phyloP scores from a whole-genome alignment of 176 grass and related monocot genomes.

The Juncus effusus region DNA sequence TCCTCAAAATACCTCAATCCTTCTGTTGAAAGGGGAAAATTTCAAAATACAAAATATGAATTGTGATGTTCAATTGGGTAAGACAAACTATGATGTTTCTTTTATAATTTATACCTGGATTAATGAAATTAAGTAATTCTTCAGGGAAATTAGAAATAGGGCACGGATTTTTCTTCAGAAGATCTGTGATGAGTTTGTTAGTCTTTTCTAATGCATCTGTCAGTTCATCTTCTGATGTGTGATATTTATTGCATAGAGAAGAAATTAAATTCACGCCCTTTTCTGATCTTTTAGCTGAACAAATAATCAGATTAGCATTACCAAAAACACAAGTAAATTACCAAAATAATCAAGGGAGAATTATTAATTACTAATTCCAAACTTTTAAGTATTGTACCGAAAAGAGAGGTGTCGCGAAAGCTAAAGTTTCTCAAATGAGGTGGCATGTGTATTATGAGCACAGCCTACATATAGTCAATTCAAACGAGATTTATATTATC shows the following conservation, averaged over 20 bases:
- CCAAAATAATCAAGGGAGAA: neutral
- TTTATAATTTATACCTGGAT: constrained; percentile 56
- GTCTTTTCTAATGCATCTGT: constrained; percentile 70
- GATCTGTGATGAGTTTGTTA: constrained; percentile 63
- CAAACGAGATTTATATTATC: constrained; percentile 24
- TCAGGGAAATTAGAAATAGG: constrained; percentile 38
- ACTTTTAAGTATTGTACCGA: constrained; percentile 46
- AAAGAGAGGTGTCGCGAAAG: constrained; percentile 53
- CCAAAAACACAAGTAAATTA: neutral
- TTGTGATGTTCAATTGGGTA: neutral
- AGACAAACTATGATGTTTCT: neutral
- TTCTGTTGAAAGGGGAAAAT: constrained; percentile 38
- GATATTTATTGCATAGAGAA: constrained; percentile 80
- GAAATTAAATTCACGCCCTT: constrained; percentile 76
- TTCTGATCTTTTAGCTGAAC: constrained; percentile 80
- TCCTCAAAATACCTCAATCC: constrained; percentile 80
- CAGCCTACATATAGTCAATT: constrained; percentile 47
- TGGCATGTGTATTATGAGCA: constrained; percentile 84
- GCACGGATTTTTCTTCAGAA: constrained; percentile 76
- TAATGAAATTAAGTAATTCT: constrained; percentile 51
- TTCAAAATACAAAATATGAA: constrained; percentile 8
- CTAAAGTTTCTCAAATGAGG: constrained; percentile 58
- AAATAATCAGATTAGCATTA: constrained; percentile 17
- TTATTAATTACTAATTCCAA: neutral
- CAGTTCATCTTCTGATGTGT: constrained; percentile 85